Conservation (phyloP, 139 green algal species). For the Haematococcus lacustris region DNA sequence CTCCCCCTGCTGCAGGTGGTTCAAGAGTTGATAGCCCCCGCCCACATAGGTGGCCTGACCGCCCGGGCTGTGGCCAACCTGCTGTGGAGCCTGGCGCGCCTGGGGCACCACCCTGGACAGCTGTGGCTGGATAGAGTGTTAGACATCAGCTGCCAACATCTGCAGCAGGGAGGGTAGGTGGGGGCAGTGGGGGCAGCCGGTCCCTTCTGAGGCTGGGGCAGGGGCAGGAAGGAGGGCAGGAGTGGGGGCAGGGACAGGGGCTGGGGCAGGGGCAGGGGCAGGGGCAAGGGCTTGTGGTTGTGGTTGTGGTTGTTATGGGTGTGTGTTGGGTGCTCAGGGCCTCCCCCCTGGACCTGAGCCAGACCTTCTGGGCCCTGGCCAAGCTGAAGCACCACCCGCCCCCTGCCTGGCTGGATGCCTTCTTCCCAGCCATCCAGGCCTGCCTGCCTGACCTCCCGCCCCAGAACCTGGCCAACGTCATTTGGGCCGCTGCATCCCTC, state of each 20-base stretch:
- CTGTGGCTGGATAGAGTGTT: background rate
- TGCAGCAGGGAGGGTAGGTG: too few species aligned
- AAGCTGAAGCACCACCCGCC: background rate
- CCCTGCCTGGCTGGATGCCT: slow-evolving; percentile 1
- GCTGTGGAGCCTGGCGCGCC: background rate
- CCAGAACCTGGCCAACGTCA: background rate
- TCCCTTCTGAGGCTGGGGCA: too few species aligned
- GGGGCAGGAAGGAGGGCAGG: too few species aligned
- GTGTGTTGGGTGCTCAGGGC: too few species aligned
- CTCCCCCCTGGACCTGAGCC: background rate
- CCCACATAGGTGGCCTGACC: background rate
- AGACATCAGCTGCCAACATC: too few species aligned
- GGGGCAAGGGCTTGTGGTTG: too few species aligned
- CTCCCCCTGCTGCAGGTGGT: background rate
- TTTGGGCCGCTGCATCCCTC: background rate
- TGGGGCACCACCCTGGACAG: background rate
- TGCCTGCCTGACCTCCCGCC: background rate
- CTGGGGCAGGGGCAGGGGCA: too few species aligned
- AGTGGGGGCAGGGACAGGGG: too few species aligned
- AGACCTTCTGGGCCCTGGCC: background rate
- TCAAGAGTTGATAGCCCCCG: background rate
- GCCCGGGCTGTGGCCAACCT: background rate
- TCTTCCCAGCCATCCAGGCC: background rate
- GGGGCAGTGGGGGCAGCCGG: too few species aligned
- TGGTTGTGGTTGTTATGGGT: too few species aligned